Base-by-base conservation (phyloP, 108 stramenopile species). In the Tribonema minus region DNA sequence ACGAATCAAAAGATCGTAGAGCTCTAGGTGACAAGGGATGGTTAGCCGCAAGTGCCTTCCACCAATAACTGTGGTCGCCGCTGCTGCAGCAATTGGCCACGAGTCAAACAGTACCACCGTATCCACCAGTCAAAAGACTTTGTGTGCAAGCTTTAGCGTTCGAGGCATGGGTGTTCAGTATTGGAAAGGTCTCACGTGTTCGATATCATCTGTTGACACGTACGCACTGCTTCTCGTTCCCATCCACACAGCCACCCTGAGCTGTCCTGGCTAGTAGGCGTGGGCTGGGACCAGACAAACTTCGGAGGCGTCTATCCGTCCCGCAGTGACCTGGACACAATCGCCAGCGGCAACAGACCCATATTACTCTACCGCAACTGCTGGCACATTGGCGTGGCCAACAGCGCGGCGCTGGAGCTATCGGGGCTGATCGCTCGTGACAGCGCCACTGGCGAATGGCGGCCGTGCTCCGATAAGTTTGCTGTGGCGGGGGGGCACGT, bases 321-420 rank as follows among this genome's bases (percentile, higher is more conserved):
- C 4, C 71, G 61, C 15, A 32, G n/a, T 3, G 71, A 67, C 64
- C 62, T 82, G 6, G 82, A 82, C 39, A 58, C 70, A 15, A 70
- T 72, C 59, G n/a, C 68, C 31, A 36, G 69, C 20, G 73, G n/a
- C 64, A 38, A 70, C 37, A 67, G 76, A 20, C 81, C 78, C 1
- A 59, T 84, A 36, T 66, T 86, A 23, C 80, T 86, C 29, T 86
- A 84, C 72, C 70, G 85, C n/a, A 80, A 71, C 1, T 86, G 85
- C 23, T 86, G 85, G 85, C 85, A 86, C 46, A 38, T 76, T 25
- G 67, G 62, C 31, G 85, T 81, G 31, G 85, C 83, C 32, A 86
- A 86, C n/a, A 74, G 80, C 7, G 78, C 81, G 12, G 85, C 85
- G 0, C 61, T 86, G 68, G 67, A 70, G 26, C 38, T 76, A 29